A percentile compares a stretch with the other conserved stretches of the same genome.
These are phyloP conservation scores for Elsinoe ampelina DNA, from an alignment of 2,329 filamentous ascomycete species.

Conservation along the genomic window DNA sequence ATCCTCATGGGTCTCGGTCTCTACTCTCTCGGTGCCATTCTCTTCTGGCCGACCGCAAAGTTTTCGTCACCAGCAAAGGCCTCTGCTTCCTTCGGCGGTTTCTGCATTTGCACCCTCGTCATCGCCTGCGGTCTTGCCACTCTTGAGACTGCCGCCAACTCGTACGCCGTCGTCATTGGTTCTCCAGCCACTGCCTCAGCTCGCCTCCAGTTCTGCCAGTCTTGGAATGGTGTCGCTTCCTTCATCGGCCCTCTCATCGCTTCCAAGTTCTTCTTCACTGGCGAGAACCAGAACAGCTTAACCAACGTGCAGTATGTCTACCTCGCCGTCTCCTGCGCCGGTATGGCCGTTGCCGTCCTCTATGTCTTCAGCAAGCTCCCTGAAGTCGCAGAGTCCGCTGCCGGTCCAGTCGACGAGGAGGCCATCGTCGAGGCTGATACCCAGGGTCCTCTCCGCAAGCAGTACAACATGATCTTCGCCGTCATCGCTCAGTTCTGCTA, in stretches of 20 bases:
- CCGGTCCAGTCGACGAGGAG: conserved; percentile 22
- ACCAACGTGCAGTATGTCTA: conserved; percentile 33
- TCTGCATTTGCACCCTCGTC: conserved; percentile 31
- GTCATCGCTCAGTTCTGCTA: conserved; percentile 31
- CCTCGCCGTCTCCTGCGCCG: conserved; percentile 31
- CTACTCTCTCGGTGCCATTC: conserved; percentile 31
- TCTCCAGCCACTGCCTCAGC: conserved; percentile 28
- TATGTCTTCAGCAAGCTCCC: conserved; percentile 32
- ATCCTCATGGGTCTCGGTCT: conserved; percentile 34
- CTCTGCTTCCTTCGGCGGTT: conserved; percentile 29
- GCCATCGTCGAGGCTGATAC: conserved; percentile 23
- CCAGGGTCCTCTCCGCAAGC: conserved; percentile 29
- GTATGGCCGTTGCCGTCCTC: conserved; percentile 27
- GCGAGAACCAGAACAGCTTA: conserved; percentile 25
- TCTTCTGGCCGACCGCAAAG: conserved; percentile 32
- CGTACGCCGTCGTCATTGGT: conserved; percentile 32
- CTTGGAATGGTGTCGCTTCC: conserved; percentile 31
- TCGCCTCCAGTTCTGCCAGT: conserved; percentile 33
- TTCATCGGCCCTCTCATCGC: conserved; percentile 34
- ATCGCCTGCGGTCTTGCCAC: conserved; percentile 33
- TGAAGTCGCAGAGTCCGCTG: conserved; percentile 24
- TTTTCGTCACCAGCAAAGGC: conserved; percentile 24
- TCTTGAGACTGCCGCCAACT: conserved; percentile 32
- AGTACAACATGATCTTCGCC: conserved; percentile 33
- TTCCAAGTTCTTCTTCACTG: conserved; percentile 31